phyloP scores from a whole-genome alignment of 257 asterid genomes.

The Plantago elongata region DNA sequence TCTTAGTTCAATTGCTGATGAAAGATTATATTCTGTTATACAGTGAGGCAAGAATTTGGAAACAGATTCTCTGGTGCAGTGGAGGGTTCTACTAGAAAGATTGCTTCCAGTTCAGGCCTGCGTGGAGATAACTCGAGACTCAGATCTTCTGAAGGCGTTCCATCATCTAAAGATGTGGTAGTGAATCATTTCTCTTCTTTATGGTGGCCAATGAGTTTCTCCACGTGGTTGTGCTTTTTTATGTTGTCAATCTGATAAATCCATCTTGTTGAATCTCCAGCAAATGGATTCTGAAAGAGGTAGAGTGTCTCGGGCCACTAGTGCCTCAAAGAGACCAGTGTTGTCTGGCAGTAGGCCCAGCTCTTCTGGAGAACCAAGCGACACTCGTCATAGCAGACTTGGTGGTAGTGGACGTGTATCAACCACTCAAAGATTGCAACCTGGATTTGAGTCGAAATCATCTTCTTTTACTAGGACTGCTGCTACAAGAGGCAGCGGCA shows the following conservation, averaged over 20 bases:
- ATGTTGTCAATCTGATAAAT: neutral
- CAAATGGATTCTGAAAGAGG: conserved; percentile 63
- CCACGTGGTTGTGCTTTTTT: neutral
- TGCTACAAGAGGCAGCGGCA: conserved; percentile 31
- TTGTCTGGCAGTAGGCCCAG: conserved; percentile 46
- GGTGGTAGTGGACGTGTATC: conserved; percentile 47
- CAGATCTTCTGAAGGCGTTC: conserved; percentile 49
- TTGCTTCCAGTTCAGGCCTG: conserved; percentile 45
- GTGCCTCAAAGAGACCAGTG: conserved; percentile 71
- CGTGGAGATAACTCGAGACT: conserved; percentile 58
- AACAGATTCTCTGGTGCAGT: conserved; percentile 49
- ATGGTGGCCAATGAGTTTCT: no score
- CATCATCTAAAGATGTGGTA: conserved; percentile 71
- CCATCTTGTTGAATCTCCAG: conserved; percentile 16
- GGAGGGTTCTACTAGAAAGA: conserved; percentile 59
- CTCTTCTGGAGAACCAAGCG: conserved; percentile 51
- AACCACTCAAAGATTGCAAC: conserved; percentile 57
- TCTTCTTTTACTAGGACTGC: conserved; percentile 51
- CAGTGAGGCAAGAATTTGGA: conserved; percentile 46
- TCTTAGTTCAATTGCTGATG: no score
- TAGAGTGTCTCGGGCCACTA: conserved; percentile 55
- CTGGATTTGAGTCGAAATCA: conserved; percentile 47
- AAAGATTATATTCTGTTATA: no score
- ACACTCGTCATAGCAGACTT: conserved; percentile 35
- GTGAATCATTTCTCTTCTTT: conserved; percentile 10